Percentiles rank a stretch among this genome's conserved stretches.
phyloP scores from a whole-genome alignment of 1,284 basidiomycete genomes.

The Grifola frondosa region DNA sequence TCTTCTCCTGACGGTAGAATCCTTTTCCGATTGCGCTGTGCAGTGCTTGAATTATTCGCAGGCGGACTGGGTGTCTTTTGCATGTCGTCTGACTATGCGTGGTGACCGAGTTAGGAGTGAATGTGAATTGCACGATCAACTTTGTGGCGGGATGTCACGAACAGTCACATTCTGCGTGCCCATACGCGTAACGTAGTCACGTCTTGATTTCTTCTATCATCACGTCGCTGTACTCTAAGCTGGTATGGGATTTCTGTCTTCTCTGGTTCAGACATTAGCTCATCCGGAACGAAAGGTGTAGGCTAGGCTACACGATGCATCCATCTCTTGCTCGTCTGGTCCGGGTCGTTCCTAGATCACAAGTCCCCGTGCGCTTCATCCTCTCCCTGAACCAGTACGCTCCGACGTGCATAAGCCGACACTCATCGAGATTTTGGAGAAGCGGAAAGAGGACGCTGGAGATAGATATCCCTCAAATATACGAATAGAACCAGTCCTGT shows the following conservation, averaged over 20 bases:
- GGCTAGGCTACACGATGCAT: constrained; percentile 35
- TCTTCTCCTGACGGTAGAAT: background rate
- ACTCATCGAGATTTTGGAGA: constrained; percentile 40
- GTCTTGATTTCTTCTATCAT: background rate
- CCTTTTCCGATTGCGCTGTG: constrained; percentile 16
- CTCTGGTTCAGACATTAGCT: too few relatives aligned
- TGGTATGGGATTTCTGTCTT: too few relatives aligned
- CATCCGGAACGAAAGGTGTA: too few relatives aligned
- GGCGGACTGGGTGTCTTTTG: background rate
- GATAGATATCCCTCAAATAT: constrained; percentile 42
- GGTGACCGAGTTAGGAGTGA: background rate
- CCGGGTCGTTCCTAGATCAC: constrained; percentile 40
- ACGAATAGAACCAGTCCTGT: constrained; percentile 43
- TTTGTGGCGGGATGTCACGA: too few relatives aligned
- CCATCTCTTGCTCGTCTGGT: constrained; percentile 38
- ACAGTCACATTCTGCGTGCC: constrained; percentile 2
- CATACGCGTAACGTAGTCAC: too few relatives aligned
- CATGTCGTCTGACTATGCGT: background rate
- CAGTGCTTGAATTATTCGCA: constrained; percentile 7
- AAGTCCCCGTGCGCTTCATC: constrained; percentile 27
- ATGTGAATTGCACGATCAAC: too few relatives aligned
- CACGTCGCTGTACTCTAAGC: too few relatives aligned
- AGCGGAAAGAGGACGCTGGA: constrained; percentile 38
- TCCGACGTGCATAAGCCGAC: constrained; percentile 31
- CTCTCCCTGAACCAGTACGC: constrained; percentile 24